phyloP scores from a whole-genome alignment of 2,329 filamentous ascomycete genomes.

The Paraphoma chrysanthemicola region DNA sequence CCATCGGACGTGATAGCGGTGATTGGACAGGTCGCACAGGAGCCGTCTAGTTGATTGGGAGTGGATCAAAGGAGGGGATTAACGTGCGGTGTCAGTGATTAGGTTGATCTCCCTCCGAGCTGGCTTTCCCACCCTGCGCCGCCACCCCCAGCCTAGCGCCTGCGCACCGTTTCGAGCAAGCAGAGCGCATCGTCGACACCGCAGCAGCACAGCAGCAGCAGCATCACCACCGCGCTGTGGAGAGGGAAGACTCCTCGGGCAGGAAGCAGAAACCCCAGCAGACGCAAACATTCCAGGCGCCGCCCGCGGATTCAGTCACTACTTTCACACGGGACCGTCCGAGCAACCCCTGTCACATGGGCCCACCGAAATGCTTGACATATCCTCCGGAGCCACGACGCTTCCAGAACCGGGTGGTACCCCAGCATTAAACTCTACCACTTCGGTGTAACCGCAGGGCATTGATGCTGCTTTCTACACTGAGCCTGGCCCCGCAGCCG shows the following conservation, averaged over 20 bases:
- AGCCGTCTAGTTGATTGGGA: constrained; percentile 47
- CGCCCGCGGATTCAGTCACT: constrained; percentile 14
- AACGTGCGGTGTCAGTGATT: constrained; percentile 43
- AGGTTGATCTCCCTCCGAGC: constrained; percentile 18
- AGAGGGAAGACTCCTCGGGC: too few species aligned
- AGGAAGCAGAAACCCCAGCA: neutral
- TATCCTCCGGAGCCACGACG: constrained; percentile 17
- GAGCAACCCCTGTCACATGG: constrained; percentile 9
- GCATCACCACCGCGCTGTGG: neutral
- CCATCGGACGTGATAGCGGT: constrained; percentile 38
- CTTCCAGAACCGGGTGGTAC: constrained; percentile 26
- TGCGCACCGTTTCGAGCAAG: constrained; percentile 1
- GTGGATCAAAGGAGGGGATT: constrained; percentile 38
- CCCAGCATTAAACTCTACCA: constrained; percentile 6
- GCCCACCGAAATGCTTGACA: constrained; percentile 23
- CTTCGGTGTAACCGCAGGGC: neutral
- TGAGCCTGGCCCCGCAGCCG: neutral
- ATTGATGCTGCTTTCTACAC: constrained; percentile 2
- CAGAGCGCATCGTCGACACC: neutral
- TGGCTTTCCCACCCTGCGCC: constrained; percentile 8
- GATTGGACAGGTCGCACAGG: constrained; percentile 49
- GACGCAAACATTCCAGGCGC: constrained; percentile 12
- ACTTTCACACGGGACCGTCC: constrained; percentile 14
- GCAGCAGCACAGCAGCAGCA: neutral
- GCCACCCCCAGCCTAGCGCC: constrained; percentile 5